A percentile compares a stretch with the other conserved stretches of the same genome.
Evolutionary conservation across 2,329 filamentous ascomycete species (phyloP).

Genomic region (Arthrobotrys megalospora): DNA sequence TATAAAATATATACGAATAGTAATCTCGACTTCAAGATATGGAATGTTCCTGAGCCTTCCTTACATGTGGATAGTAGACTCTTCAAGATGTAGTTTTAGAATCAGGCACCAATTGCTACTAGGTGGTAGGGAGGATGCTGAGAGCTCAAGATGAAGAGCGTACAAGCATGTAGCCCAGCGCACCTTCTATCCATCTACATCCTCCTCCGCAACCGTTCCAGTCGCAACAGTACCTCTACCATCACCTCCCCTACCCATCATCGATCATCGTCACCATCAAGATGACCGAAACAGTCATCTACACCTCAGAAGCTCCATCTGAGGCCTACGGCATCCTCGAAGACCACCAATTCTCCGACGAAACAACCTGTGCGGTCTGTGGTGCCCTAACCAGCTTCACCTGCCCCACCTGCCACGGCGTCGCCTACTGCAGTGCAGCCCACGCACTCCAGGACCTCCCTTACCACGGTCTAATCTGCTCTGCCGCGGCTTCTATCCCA

Average conservation of each 20-base stretch:
- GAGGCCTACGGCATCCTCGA: background rate
- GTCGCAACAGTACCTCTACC: background rate
- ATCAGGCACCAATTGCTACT: no score
- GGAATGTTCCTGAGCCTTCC: background rate
- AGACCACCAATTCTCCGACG: background rate
- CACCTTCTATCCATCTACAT: background rate
- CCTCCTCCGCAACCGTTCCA: background rate
- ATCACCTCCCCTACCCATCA: background rate
- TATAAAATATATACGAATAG: slow-evolving; percentile 5
- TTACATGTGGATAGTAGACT: background rate
- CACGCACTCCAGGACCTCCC: slow-evolving; percentile 35
- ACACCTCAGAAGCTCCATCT: background rate
- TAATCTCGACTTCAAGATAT: slow-evolving; percentile 12
- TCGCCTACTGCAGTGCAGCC: slow-evolving; percentile 34
- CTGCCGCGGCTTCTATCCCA: slow-evolving; percentile 1
- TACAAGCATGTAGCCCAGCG: background rate
- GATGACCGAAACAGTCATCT: background rate
- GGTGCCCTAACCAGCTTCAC: slow-evolving; percentile 13
- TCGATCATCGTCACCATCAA: background rate
- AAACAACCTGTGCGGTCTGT: slow-evolving; percentile 38
- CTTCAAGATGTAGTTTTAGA: no score
- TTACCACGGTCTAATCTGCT: slow-evolving; percentile 30
- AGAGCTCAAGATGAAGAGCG: background rate
- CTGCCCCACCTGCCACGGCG: slow-evolving; percentile 33
- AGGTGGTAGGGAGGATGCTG: no score